Evolutionary conservation across 2,329 filamentous ascomycete genomes (phyloP).

Genomic region (Pleurostoma richardsiae): DNA sequence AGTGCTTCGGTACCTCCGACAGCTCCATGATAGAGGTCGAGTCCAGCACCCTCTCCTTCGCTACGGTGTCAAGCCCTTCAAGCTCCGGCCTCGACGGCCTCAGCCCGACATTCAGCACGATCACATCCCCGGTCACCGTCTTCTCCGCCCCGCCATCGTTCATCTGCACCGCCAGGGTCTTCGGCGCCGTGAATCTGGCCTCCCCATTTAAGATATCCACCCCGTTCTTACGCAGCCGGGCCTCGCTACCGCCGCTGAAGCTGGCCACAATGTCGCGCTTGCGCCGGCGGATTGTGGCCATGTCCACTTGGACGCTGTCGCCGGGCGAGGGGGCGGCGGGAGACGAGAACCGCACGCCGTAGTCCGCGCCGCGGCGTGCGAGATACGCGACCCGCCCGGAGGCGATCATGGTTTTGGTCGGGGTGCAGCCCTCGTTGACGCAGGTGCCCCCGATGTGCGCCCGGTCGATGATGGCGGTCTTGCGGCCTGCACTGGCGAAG

Average conservation of each 20-base stretch:
- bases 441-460: conserved; percentile 46
- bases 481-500: conserved; percentile 36
- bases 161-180: conserved; percentile 26
- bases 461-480: conserved; percentile 42
- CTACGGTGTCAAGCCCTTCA: conserved; percentile 28
- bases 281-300: conserved; percentile 42
- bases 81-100: conserved; percentile 31
- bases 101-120: conserved; percentile 44
- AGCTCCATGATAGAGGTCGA: conserved; percentile 44
- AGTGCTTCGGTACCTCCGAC: conserved; percentile 35
- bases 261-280: conserved; percentile 48
- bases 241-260: conserved; percentile 42
- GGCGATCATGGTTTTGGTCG: conserved; percentile 52
- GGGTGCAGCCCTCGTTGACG: conserved; percentile 51
- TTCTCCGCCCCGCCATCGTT: conserved; percentile 21
- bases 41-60: conserved; percentile 31
- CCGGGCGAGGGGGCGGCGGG: conserved; percentile 11
- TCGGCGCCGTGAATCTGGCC: conserved; percentile 35
- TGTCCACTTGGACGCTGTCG: conserved; percentile 33
- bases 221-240: conserved; percentile 28
- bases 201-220: conserved; percentile 40
- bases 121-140: conserved; percentile 27
- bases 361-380: conserved; percentile 32
- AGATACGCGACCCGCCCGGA: conserved; percentile 44
- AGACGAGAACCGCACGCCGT: conserved; percentile 28